A percentile compares a stretch with the other conserved stretches of the same genome.
Conservation (phyloP, 192 early-diverging fungal genomes). For the Entomortierella lignicola region DNA sequence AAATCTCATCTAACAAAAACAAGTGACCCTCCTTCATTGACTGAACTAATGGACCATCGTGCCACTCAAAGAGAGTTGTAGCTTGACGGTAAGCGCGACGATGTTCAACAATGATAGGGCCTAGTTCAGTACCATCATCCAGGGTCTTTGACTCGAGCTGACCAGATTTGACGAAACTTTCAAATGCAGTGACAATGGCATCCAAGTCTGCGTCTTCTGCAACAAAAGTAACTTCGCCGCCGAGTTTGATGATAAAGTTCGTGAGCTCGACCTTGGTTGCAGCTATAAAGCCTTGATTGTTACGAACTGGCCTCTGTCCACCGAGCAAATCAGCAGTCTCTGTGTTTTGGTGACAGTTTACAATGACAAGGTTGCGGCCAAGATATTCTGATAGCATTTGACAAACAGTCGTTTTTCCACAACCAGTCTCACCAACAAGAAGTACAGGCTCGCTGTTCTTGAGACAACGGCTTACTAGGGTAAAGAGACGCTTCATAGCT, state of each 20-base stretch:
- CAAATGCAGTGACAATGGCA: constrained; percentile 42
- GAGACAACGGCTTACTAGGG: constrained; percentile 84
- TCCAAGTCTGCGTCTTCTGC: constrained; percentile 42
- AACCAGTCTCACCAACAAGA: constrained; percentile 98
- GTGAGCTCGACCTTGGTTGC: constrained; percentile 61
- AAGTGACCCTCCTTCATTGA: constrained; percentile 88
- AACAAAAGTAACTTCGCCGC: constrained; percentile 23
- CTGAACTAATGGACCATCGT: constrained; percentile 94
- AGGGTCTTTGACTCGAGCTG: constrained; percentile 20
- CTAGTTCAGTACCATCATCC: constrained; percentile 43
- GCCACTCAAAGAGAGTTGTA: constrained; percentile 91
- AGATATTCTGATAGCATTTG: constrained; percentile 86
- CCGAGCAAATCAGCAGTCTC: constrained; percentile 96
- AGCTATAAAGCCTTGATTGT: constrained; percentile 67
- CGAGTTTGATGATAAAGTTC: constrained; percentile 21
- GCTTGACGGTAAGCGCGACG: constrained; percentile 54
- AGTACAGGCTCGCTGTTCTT: constrained; percentile 90
- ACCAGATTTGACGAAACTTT: constrained; percentile 30
- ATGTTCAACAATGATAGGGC: constrained; percentile 19
- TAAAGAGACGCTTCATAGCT: constrained; percentile 91
- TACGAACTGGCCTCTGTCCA: constrained; percentile 91
- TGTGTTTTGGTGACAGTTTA: constrained; percentile 97
- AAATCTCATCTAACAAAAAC: constrained; percentile 98
- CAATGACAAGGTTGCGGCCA: constrained; percentile 76
- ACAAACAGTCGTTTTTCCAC: constrained; percentile 98